Conservation (phyloP, 1,139 yeast genomes). For the Taiozyma onychis region DNA sequence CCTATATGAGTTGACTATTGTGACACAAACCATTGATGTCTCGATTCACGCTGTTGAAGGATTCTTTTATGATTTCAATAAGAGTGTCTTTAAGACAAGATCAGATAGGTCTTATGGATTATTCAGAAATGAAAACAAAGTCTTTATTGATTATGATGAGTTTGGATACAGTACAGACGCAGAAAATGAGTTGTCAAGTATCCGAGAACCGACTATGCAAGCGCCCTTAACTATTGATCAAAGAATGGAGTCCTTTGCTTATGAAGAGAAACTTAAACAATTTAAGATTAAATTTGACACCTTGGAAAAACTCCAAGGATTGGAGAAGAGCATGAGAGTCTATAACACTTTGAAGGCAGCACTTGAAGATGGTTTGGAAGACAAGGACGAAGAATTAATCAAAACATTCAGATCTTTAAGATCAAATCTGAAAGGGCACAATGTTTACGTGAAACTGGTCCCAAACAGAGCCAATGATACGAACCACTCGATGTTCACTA, state of each 20-base stretch:
- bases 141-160: neutral
- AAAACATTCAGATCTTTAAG: neutral
- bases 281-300: neutral
- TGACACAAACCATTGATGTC: neutral
- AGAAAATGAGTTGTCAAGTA: neutral
- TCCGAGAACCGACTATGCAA: neutral
- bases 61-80: neutral
- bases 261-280: neutral
- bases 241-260: neutral
- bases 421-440: neutral
- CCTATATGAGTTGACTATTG: neutral
- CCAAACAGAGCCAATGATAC: neutral
- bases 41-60: neutral
- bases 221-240: neutral
- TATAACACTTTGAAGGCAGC: neutral
- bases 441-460: too few species aligned
- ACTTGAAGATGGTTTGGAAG: neutral
- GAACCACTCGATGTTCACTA: neutral
- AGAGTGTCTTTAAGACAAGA: neutral
- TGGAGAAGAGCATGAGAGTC: neutral
- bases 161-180: neutral
- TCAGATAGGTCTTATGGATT: neutral
- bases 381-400: neutral
- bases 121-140: neutral
- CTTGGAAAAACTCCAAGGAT: neutral